Evolutionary conservation across 2,329 filamentous ascomycete species (phyloP), one percentile per base, ranked within the genome.

Genomic region (Xylaria sp.): DNA sequence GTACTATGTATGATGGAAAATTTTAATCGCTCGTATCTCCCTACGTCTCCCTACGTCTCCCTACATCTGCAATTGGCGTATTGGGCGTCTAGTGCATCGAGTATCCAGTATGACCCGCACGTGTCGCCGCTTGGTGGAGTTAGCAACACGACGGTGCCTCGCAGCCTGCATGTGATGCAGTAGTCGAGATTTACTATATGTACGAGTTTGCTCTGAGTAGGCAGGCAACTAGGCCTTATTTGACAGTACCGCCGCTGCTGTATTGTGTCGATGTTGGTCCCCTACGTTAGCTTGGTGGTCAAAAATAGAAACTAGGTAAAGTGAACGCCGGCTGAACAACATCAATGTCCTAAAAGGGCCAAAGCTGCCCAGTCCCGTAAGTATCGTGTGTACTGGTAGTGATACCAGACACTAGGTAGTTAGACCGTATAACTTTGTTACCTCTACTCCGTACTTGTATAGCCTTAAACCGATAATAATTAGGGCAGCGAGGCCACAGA

Each of bases 51-150:
- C 13, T 39, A 36, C 3, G 60, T 58, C 56, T 69, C 46, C 60
- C 28, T 12, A 20, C 48, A 32, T 32, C 23, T n/a, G 60, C 55
- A 60, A 59, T 66, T 65, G 69, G 73, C 72, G 71, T 74, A 68
- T 73, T 75, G 69, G 74, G 74, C 74, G 72, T 73, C 72, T 75
- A 74, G 15, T 36, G 34, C 25, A 75, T 72, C 71, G 66, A 70
- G 65, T 62, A 66, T 70, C 68, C 70, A 60, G 66, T 64, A 45
- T 46, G 66, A 66, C 65, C 65, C 66, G 62, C 67, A 62, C 56
- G 30, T 66, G 59, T 67, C 59, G 70, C 70, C 55, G 65, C 69
- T 70, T 66, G 65, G 66, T 72, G 72, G 69, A 72, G 32, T 65
- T 68, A 61, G 68, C 67, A 70, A 66, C 66, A 72, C 61, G 68